Conservation (phyloP, 331 rosid species). For the Acacia concinna region DNA sequence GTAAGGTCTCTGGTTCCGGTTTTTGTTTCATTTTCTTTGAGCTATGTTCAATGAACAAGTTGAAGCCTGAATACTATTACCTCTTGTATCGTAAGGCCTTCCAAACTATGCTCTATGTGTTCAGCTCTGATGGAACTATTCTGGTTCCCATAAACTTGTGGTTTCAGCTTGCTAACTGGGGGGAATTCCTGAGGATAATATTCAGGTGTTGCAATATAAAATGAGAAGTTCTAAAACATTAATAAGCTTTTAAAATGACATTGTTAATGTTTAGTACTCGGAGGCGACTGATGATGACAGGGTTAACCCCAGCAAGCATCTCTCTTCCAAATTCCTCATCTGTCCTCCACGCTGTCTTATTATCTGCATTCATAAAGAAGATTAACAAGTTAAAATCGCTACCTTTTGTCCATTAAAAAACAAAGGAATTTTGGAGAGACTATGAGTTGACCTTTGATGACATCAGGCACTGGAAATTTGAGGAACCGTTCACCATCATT, state of each 20-base stretch:
- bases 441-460: conserved; percentile 60
- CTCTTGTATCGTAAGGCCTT: conserved; percentile 58
- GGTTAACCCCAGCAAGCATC: conserved; percentile 97
- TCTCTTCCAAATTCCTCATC: conserved; percentile 90
- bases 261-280: conserved; percentile 40
- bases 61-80: conserved; percentile 40
- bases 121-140: conserved; percentile 63
- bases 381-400: background rate
- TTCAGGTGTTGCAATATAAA: conserved; percentile 3
- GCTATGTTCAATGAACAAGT: conserved; percentile 1
- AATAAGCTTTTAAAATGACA: background rate
- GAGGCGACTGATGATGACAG: conserved; percentile 74
- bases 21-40: conserved; percentile 1
- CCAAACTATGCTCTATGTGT: conserved; percentile 53
- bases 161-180: conserved; percentile 75
- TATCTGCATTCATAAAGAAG: conserved; percentile 43
- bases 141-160: conserved; percentile 64
- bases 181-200: conserved; percentile 70
- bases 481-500: conserved; percentile 79
- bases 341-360: conserved; percentile 85
- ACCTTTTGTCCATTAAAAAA: background rate
- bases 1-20: background rate
- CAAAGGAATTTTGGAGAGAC: background rate
- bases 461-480: conserved; percentile 80
- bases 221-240: background rate